Percentiles rank a stretch among this genome's conserved stretches.
phyloP scores from a whole-genome alignment of 106 monocot species.

The Narthecium ossifragum region DNA sequence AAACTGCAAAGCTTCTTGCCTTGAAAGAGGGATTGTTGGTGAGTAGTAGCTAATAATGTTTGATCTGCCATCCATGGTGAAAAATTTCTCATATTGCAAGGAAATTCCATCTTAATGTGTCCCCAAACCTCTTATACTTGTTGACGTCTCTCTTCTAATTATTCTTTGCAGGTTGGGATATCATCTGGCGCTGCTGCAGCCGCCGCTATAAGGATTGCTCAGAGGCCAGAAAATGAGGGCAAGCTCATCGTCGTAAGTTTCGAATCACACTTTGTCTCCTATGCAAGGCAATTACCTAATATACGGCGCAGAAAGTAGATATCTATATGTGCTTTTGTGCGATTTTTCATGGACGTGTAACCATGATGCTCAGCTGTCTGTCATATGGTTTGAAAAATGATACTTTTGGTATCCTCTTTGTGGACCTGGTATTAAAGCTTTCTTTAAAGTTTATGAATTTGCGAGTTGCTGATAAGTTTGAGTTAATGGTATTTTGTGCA shows the following conservation, averaged over 20 bases:
- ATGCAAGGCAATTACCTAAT: too few species aligned
- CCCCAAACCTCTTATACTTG: neutral
- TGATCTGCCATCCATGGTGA: neutral
- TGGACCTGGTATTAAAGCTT: neutral
- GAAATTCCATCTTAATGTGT: neutral
- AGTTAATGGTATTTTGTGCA: slow-evolving; percentile 4
- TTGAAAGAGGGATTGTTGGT: slow-evolving; percentile 91
- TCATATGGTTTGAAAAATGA: neutral
- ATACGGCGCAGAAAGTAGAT: too few species aligned
- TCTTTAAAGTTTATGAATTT: neutral
- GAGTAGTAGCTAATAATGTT: slow-evolving; percentile 7
- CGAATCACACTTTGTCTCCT: too few species aligned
- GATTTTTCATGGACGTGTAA: too few species aligned
- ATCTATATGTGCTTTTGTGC: too few species aligned
- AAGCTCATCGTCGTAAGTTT: slow-evolving; percentile 81
- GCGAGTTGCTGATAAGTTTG: neutral
- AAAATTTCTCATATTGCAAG: neutral
- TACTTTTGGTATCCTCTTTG: neutral
- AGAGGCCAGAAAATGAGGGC: slow-evolving; percentile 73
- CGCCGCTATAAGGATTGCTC: slow-evolving; percentile 65
- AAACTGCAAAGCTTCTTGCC: slow-evolving; percentile 77
- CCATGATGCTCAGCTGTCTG: slow-evolving; percentile 1
- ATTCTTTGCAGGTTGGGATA: slow-evolving; percentile 59
- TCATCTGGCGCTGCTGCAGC: slow-evolving; percentile 89
- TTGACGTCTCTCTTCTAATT: neutral